A percentile compares a stretch with the other conserved stretches of the same genome.
Evolutionary conservation across 108 stramenopile species (phyloP).

Genomic region (Nannochloropsis granulata): DNA sequence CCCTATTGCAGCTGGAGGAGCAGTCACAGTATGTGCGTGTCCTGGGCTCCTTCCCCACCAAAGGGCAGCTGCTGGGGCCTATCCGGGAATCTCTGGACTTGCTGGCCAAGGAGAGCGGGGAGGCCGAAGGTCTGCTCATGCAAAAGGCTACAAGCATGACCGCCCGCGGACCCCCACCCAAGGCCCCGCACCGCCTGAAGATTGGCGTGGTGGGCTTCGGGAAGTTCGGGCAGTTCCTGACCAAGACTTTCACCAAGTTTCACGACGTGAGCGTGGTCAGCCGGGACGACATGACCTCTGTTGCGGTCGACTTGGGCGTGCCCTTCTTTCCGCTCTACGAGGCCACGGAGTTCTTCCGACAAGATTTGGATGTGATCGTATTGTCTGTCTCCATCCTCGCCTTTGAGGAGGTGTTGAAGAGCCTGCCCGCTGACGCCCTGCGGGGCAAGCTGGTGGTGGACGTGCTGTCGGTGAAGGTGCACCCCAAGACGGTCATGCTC

Average conservation of each 20-base stretch:
- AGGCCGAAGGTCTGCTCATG: neutral
- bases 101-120: neutral
- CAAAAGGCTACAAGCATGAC: neutral
- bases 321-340: slow-evolving; percentile 38
- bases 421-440: neutral
- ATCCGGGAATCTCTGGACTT: neutral
- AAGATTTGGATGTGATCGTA: slow-evolving; percentile 30
- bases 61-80: slow-evolving; percentile 1
- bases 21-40: slow-evolving; percentile 32
- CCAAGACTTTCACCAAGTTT: slow-evolving; percentile 42
- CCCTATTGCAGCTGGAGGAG: slow-evolving; percentile 37
- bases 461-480: slow-evolving; percentile 88
- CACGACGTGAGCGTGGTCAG: slow-evolving; percentile 37
- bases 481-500: slow-evolving; percentile 66
- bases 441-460: slow-evolving; percentile 56
- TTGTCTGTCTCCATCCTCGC: slow-evolving; percentile 43
- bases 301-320: slow-evolving; percentile 54
- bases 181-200: slow-evolving; percentile 38
- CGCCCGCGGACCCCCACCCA: neutral
- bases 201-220: slow-evolving; percentile 90
- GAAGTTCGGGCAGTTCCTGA: slow-evolving; percentile 85
- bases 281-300: slow-evolving; percentile 52
- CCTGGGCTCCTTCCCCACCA: slow-evolving; percentile 37
- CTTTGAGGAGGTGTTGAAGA: slow-evolving; percentile 60
- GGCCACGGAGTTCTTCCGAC: slow-evolving; percentile 42